phyloP scores from a whole-genome alignment of 1,139 yeast genomes.

The Lodderomyces beijingensis region DNA sequence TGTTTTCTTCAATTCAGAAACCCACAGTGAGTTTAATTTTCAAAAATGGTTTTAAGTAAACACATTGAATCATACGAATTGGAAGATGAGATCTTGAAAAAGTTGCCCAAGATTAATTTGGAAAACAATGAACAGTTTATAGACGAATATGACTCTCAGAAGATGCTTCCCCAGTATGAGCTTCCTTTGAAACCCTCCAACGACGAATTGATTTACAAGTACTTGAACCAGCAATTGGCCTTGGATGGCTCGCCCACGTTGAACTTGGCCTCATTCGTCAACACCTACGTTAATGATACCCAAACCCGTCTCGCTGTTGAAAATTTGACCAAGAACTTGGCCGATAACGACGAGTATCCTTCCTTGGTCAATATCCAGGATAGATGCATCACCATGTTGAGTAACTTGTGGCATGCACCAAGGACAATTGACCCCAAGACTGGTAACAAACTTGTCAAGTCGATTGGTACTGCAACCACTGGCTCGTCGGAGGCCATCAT shows the following conservation, averaged over 20 bases:
- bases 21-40: too few relatives aligned
- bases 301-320: constrained; percentile 50
- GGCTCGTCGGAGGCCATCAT: constrained; percentile 93
- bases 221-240: constrained; percentile 68
- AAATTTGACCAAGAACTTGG: constrained; percentile 80
- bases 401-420: constrained; percentile 81
- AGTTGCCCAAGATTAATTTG: constrained; percentile 21
- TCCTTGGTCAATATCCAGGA: constrained; percentile 74
- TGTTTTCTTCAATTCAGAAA: too few relatives aligned
- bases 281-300: constrained; percentile 56
- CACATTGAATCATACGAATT: constrained; percentile 37
- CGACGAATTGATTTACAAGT: constrained; percentile 51
- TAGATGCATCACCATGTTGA: constrained; percentile 76
- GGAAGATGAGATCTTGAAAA: constrained; percentile 27
- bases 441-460: constrained; percentile 30
- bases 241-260: constrained; percentile 83
- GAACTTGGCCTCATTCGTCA: constrained; percentile 86
- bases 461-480: constrained; percentile 87
- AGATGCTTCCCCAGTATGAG: constrained; percentile 43
- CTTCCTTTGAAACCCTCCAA: constrained; percentile 57
- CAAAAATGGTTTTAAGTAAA: constrained; percentile 38
- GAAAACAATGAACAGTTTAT: constrained; percentile 26
- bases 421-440: constrained; percentile 22
- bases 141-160: constrained; percentile 31
- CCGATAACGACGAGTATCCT: constrained; percentile 93